Conservation (phyloP, 768 basidiomycete species). For the Podaxis mareebaensis region DNA sequence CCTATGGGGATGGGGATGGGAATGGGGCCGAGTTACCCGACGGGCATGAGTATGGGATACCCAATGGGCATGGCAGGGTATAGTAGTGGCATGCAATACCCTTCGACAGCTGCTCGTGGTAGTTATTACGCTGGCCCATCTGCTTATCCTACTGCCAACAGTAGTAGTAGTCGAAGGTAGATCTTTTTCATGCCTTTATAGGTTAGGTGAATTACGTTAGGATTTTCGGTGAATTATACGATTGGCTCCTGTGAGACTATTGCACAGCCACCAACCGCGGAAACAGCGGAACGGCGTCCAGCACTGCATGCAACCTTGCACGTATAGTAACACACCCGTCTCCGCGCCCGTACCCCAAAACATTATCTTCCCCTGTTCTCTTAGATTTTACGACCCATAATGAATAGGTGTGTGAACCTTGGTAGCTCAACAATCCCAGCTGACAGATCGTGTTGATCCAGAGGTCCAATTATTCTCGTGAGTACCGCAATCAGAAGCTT, state of each 20-base stretch:
- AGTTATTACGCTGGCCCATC: conserved; percentile 2
- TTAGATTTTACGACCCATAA: neutral
- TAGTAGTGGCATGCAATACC: neutral
- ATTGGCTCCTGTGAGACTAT: neutral
- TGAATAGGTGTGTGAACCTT: conserved; percentile 7
- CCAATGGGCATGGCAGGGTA: neutral
- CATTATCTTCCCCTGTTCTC: neutral
- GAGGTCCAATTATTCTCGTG: conserved; percentile 26
- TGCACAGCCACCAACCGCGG: neutral
- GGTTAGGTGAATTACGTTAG: neutral
- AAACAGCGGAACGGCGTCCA: neutral
- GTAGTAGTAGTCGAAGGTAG: neutral
- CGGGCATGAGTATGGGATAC: neutral
- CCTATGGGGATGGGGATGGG: conserved; percentile 16
- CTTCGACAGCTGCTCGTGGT: neutral
- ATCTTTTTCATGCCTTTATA: neutral
- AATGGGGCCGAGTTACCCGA: conserved; percentile 2
- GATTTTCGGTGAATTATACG: neutral
- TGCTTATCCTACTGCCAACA: neutral
- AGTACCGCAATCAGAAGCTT: neutral
- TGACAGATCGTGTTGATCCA: conserved; percentile 9
- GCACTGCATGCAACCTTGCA: neutral
- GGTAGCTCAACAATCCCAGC: neutral
- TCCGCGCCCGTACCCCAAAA: neutral
- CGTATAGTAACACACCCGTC: neutral